Evolutionary conservation across 2,329 filamentous ascomycete species (phyloP).

Genomic region (Pseudodiploospora longispora): DNA sequence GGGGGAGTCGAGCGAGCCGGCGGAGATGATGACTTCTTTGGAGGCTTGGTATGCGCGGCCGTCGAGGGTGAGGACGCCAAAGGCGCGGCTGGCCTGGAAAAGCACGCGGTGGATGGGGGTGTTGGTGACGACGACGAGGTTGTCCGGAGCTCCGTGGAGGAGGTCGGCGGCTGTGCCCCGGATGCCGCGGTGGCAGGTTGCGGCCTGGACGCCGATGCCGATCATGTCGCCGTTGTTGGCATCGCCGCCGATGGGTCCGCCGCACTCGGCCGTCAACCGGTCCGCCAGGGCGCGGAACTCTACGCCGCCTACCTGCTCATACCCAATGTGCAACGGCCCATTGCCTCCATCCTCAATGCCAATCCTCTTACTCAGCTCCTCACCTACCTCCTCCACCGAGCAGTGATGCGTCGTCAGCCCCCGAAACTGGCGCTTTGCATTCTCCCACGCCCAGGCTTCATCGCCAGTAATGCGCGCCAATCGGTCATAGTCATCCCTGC

Average conservation of each 20-base stretch:
- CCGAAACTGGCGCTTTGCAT: slow-evolving; percentile 42
- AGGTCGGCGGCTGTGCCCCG: slow-evolving; percentile 45
- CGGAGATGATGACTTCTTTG: slow-evolving; percentile 36
- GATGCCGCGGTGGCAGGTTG: slow-evolving; percentile 38
- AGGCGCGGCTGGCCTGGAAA: slow-evolving; percentile 77
- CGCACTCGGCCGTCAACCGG: slow-evolving; percentile 36
- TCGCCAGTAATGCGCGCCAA: slow-evolving; percentile 51
- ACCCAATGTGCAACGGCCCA: slow-evolving; percentile 42
- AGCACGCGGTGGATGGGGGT: slow-evolving; percentile 39
- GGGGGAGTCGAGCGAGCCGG: slow-evolving; percentile 33
- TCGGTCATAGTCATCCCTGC: slow-evolving; percentile 52
- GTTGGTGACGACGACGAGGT: slow-evolving; percentile 44
- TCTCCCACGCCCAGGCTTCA: slow-evolving; percentile 45
- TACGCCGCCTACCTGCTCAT: slow-evolving; percentile 39
- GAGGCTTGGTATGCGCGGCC: slow-evolving; percentile 72
- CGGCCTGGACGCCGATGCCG: slow-evolving; percentile 43
- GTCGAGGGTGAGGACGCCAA: slow-evolving; percentile 93
- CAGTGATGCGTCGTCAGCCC: slow-evolving; percentile 46
- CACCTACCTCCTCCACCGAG: slow-evolving; percentile 21
- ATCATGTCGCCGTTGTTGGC: slow-evolving; percentile 51
- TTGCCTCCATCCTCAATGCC: slow-evolving; percentile 30
- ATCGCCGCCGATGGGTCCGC: slow-evolving; percentile 42
- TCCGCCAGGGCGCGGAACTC: slow-evolving; percentile 38
- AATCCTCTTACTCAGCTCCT: background rate
- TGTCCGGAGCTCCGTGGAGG: slow-evolving; percentile 33